Base-by-base conservation (phyloP, 768 basidiomycete species). In the Collybia nuda region DNA sequence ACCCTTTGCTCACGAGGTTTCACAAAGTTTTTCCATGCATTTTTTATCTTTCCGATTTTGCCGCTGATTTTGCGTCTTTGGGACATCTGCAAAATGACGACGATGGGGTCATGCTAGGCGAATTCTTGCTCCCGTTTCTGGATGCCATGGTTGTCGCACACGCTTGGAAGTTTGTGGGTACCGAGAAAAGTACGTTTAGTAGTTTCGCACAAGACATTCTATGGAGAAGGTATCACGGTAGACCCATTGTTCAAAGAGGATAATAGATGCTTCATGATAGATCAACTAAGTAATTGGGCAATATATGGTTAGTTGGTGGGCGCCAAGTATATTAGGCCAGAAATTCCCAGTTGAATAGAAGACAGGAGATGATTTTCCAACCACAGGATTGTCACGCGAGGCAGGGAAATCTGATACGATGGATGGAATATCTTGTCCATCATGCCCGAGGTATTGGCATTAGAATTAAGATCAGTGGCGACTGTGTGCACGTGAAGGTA, bases 181-280 rank as follows among this genome's bases (percentile, higher is more conserved):
- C 89, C 11, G 78, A 81, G 47, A 78, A 79, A 48, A 90, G 88
- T 58, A 91, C 90, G 24, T 92, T 90, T 56, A 87, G 86, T 62
- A 67, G 72, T 47, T 93, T 84, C 55, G 77, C 88, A 17, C 68
- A 73, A 50, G 84, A 88, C 51, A 79, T 88, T 21, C 60, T 91
- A 54, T 88, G 87, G 85, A 71, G 77, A 59, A 73, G 63, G 44
- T 77, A 79, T 62, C 84, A 84, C 57, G 75, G 74, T 0, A 67
- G 70, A 58, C 67, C 70, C 28, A 80, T 86, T 24, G 68, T 76
- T 8, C 68, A 79, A 51, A 68, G 80, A 51, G 80, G 81, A 11
- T 78, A 62, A 57, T 36, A 18, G 9, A 18, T 38, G 8, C 2
- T 42, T 14, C 19, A 14, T 24, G 28, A 26, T 29, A 28, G 12